Base-by-base conservation (phyloP, 2,329 filamentous ascomycete genomes). In the Bipolaris gigantea region DNA sequence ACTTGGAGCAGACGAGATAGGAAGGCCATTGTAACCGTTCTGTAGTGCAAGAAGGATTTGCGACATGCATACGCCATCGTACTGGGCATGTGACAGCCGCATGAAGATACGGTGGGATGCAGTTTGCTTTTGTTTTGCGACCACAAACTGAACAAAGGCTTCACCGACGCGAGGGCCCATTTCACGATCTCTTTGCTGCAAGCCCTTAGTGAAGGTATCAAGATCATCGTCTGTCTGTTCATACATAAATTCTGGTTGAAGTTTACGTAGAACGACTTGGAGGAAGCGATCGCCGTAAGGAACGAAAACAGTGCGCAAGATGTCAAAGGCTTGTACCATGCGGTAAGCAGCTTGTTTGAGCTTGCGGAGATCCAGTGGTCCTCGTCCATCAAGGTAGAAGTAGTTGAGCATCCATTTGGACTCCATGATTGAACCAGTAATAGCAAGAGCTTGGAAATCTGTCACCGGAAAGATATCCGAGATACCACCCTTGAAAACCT, bases 331-430 rank as follows among this genome's bases (percentile, higher is more conserved):
- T 45, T 71, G 67, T 4, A 72, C 69, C 25, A 72, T 63, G 8
- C 66, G 64, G 55, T 64, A 70, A 3, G 63, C 63, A 18, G 66
- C 59, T 32, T 70, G 69, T 49, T 72, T 71, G 23, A 73, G 45
- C 45, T 66, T 70, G 13, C 64, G 61, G 10, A 71, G 61, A 49
- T 73, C 69, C 2, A 73, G 55, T 4, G 67, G 63, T 4, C 69
- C 70, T 25, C 53, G 47, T 23, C 68, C 68, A 27, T 71, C 67
- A 5, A 72, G 55, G 44, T 66, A 72, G 60, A 72, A 72, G 57
- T 72, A 70, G 53, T 73, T 71, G 9, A 72, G 59, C 70, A 72
- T 72, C 69, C 69, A 72, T 41, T 59, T 69, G 8, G 70, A 72
- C 40, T 72, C 68, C 15, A 72, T 59, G 5, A 73, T 53, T 4